Percentiles rank a stretch among this genome's conserved stretches.
Conservation (phyloP, 306 rosid genomes). For the Rosa persica region DNA sequence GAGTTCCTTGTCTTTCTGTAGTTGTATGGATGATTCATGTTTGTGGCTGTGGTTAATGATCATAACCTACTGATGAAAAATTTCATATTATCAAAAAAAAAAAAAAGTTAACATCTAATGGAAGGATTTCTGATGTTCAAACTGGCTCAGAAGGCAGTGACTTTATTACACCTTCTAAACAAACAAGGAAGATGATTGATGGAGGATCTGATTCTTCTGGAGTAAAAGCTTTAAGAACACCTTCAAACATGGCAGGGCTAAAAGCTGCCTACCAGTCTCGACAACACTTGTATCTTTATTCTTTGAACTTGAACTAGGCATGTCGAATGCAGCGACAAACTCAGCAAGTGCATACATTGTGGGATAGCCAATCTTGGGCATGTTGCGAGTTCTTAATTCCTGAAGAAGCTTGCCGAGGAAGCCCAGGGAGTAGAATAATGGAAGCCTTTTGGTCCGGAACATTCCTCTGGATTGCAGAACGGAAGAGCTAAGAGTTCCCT, state of each 20-base stretch:
- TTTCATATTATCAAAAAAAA: too few relatives aligned
- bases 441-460: constrained; percentile 94
- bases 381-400: constrained; percentile 52
- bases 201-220: constrained; percentile 56
- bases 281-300: constrained; percentile 45
- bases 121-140: constrained; percentile 15
- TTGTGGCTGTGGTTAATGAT: too few relatives aligned
- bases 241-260: constrained; percentile 82
- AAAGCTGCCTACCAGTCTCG: constrained; percentile 79
- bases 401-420: constrained; percentile 42
- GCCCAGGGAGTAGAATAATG: constrained; percentile 44
- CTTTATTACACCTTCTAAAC: constrained; percentile 40
- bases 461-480: constrained; percentile 83
- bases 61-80: not conserved
- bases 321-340: constrained; percentile 64
- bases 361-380: constrained; percentile 78
- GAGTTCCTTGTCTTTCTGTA: not conserved
- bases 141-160: constrained; percentile 31
- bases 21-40: too few relatives aligned
- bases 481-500: constrained; percentile 79
- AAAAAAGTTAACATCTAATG: not conserved
- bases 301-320: constrained; percentile 48
- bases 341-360: constrained; percentile 72
- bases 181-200: constrained; percentile 44
- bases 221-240: constrained; percentile 61